Evolutionary conservation across 2,329 filamentous ascomycete genomes (phyloP).

Genomic region (Aspergillus alliaceus): DNA sequence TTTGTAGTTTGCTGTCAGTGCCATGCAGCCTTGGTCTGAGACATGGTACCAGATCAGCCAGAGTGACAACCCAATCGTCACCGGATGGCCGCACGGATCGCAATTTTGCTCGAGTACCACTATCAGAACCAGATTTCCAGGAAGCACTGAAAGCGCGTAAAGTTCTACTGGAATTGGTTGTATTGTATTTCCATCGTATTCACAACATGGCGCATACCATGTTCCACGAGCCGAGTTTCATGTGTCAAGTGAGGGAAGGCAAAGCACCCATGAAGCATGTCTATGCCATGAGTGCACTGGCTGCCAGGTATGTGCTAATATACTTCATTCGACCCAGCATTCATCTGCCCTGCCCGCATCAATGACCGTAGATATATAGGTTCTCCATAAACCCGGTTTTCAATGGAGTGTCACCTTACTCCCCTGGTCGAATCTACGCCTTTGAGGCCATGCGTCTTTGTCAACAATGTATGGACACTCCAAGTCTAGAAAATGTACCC

Average conservation of each 20-base stretch:
- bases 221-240: constrained; percentile 21
- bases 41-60: not conserved
- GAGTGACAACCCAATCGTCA: not conserved
- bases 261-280: constrained; percentile 16
- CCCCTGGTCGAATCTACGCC: constrained; percentile 15
- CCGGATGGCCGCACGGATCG: not conserved
- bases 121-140: not conserved
- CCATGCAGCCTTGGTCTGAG: constrained; percentile 15
- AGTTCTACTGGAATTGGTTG: constrained; percentile 15
- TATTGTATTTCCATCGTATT: constrained; percentile 22
- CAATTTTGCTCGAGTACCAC: not conserved
- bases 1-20: constrained; percentile 14
- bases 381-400: constrained; percentile 17
- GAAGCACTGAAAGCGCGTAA: constrained; percentile 5
- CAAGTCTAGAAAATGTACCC: constrained; percentile 21
- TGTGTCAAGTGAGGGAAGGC: constrained; percentile 16
- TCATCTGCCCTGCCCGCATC: not conserved
- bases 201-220: constrained; percentile 25
- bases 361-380: constrained; percentile 7
- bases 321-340: not conserved
- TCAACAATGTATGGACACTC: constrained; percentile 12
- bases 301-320: constrained; percentile 16
- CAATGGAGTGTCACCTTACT: constrained; percentile 8
- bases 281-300: constrained; percentile 22
- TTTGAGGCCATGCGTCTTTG: constrained; percentile 13